Evolutionary conservation across 2,329 filamentous ascomycete species (phyloP).

Genomic region (Penicillium sp.): DNA sequence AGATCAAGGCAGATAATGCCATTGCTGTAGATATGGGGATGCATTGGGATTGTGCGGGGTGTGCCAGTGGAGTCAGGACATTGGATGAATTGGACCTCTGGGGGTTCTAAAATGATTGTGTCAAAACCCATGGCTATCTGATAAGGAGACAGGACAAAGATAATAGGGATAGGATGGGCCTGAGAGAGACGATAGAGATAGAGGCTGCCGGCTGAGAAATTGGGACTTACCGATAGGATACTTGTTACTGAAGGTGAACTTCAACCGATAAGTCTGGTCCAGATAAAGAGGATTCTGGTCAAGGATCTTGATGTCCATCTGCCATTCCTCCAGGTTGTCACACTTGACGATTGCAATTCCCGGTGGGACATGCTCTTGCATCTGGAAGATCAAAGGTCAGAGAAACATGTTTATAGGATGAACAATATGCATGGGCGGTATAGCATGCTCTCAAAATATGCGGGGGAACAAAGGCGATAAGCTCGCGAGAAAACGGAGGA

Average conservation of each 20-base stretch:
- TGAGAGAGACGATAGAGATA: background rate
- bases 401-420: background rate
- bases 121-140: background rate
- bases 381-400: conserved; percentile 35
- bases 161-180: background rate
- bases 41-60: conserved; percentile 72
- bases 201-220: background rate
- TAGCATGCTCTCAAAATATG: background rate
- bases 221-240: conserved; percentile 81
- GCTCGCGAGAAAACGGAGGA: background rate
- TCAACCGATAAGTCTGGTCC: conserved; percentile 75
- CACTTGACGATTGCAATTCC: conserved; percentile 76
- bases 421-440: background rate
- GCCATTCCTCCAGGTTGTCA: conserved; percentile 84
- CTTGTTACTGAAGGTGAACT: conserved; percentile 76
- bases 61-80: conserved; percentile 43
- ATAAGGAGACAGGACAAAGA: background rate
- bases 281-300: conserved; percentile 87
- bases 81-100: conserved; percentile 85
- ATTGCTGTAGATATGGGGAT: conserved; percentile 97
- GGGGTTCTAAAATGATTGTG: conserved; percentile 64
- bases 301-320: conserved; percentile 85
- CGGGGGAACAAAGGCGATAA: background rate
- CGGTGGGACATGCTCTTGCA: conserved; percentile 58
- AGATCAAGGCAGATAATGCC: conserved; percentile 98